Evolutionary conservation across 2,329 filamentous ascomycete genomes (phyloP).

Genomic region (Dothideomycetidae sp.): DNA sequence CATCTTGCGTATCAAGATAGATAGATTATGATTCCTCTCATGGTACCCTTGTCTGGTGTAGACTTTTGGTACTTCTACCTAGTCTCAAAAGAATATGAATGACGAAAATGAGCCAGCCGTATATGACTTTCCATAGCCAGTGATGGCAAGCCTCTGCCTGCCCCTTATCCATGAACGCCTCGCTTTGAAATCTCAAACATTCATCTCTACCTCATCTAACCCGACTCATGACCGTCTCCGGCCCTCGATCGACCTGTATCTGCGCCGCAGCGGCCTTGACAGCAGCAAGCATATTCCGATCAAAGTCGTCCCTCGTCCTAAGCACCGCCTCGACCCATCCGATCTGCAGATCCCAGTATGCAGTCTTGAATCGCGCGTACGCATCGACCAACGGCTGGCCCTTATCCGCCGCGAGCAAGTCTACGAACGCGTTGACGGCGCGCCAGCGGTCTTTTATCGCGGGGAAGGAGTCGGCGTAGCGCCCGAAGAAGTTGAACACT

Average conservation of each 20-base stretch:
- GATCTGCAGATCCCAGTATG: constrained; percentile 89
- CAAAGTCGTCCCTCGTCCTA: constrained; percentile 80
- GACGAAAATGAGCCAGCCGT: too few relatives aligned
- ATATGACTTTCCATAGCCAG: too few relatives aligned
- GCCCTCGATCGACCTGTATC: constrained; percentile 62
- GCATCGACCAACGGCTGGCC: constrained; percentile 57
- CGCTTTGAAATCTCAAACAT: constrained; percentile 2
- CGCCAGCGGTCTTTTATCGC: constrained; percentile 86
- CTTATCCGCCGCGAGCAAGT: constrained; percentile 61
- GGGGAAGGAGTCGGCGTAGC: constrained; percentile 54
- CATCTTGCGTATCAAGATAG: too few relatives aligned
- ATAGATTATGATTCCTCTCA: too few relatives aligned
- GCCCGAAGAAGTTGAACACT: constrained; percentile 77
- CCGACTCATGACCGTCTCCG: constrained; percentile 90
- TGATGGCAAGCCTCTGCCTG: too few relatives aligned
- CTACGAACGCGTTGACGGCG: constrained; percentile 70
- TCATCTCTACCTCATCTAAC: constrained; percentile 44
- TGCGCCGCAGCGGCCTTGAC: constrained; percentile 83
- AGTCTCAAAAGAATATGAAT: too few relatives aligned
- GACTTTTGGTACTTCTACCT: too few relatives aligned
- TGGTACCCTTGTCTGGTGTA: too few relatives aligned
- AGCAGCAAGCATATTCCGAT: constrained; percentile 71
- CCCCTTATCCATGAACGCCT: too few relatives aligned
- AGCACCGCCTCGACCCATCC: constrained; percentile 92
- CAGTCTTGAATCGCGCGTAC: constrained; percentile 68